phyloP scores from a whole-genome alignment of 2,329 filamentous ascomycete species.

The Fusarium mundagurra region DNA sequence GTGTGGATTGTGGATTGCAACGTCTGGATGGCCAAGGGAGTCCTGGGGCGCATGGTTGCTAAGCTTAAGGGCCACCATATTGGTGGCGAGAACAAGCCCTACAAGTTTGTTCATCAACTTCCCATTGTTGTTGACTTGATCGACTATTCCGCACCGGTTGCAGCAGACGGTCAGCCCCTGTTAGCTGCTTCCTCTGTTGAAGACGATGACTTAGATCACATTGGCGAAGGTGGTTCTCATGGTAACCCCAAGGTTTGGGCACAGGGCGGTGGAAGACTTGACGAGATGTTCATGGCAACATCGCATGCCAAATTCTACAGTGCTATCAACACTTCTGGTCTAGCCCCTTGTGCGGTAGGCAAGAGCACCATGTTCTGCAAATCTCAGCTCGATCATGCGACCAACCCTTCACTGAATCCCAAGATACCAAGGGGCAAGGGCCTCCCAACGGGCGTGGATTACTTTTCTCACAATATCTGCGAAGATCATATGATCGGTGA shows the following conservation, averaged over 20 bases:
- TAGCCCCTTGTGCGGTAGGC: slow-evolving; percentile 93
- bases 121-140: slow-evolving; percentile 85
- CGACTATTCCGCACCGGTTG: slow-evolving; percentile 38
- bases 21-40: slow-evolving; percentile 85
- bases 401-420: slow-evolving; percentile 59
- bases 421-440: slow-evolving; percentile 52
- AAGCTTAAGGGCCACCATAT: slow-evolving; percentile 75
- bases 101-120: slow-evolving; percentile 95
- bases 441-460: slow-evolving; percentile 78
- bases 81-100: slow-evolving; percentile 63
- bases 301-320: slow-evolving; percentile 97
- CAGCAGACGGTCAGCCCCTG: slow-evolving; percentile 42
- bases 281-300: slow-evolving; percentile 94
- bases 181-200: slow-evolving; percentile 49
- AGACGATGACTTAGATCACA: slow-evolving; percentile 29
- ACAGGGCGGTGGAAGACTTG: slow-evolving; percentile 80
- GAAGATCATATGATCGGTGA: slow-evolving; percentile 98
- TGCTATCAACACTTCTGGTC: slow-evolving; percentile 90
- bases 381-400: slow-evolving; percentile 83
- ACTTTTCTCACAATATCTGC: slow-evolving; percentile 95
- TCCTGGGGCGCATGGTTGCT: slow-evolving; percentile 89
- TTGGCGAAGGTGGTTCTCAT: slow-evolving; percentile 24
- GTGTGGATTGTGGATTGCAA: slow-evolving; percentile 98
- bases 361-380: slow-evolving; percentile 99
- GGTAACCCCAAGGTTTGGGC: slow-evolving; percentile 46